Base-by-base conservation (phyloP, 2,329 filamentous ascomycete genomes). In the Albifimbria verrucaria region DNA sequence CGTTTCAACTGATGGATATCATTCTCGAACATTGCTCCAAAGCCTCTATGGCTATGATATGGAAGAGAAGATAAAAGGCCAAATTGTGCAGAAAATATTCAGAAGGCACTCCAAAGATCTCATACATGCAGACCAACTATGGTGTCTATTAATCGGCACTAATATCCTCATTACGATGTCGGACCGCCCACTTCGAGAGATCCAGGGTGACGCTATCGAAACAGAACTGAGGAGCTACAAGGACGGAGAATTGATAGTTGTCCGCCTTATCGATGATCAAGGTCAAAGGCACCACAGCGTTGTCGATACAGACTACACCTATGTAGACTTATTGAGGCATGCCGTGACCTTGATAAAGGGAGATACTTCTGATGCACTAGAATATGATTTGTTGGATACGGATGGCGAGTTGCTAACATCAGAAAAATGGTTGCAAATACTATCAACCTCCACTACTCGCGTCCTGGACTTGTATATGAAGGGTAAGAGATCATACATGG, bases 1-100 rank as follows among this genome's bases (percentile, higher is more conserved):
- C 6, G 18, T 17, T 12, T 17, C 47, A 7, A 18, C 44, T 7
- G 39, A 36, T 4, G 39, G 20, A 10, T 50, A 50, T 42, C 32
- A 47, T 20, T 12, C 51, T 22, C 17, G 39, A 12, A 53, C 25
- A 22, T 47, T 53, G 3, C 47, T 53, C 4, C 51, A 53, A 25
- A 46, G 18, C 17, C 36, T 53, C 15, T 50, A 53, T 41, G 46
- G 51, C n/a, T 53, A 53, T 42, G 46, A 53, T 46, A 20, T 53
- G 10, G 50, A 44, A 6, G 28, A 25, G 9, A 21, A 42, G 21
- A 47, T 49, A 21, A 50, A 26, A 15, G 18, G 22, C 5, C 51
- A 53, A 26, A 42, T 53, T 12, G 46, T 53, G n/a, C 22, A 41
- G 18, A 52, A 48, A 22, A 18, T 21, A 15, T 9, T 17, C 41